A percentile compares a stretch with the other conserved stretches of the same genome.
Evolutionary conservation across 768 basidiomycete species (phyloP).

Genomic region (Polyporus arcularius): DNA sequence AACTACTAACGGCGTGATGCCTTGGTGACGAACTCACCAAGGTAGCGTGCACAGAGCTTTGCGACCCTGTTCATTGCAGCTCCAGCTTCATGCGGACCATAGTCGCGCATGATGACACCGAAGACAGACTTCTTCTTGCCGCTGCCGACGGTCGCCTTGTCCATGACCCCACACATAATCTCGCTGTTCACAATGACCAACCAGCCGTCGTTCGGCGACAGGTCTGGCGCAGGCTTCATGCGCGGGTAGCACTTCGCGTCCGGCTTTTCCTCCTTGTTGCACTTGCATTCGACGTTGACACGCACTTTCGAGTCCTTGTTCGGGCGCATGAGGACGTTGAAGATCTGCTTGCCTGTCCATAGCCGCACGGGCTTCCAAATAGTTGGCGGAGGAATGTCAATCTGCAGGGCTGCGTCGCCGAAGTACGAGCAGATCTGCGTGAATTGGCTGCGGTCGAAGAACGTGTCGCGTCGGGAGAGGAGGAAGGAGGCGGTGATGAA

Average conservation of each 20-base stretch:
- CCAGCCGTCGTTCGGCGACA: slow-evolving; percentile 97
- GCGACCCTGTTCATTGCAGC: slow-evolving; percentile 95
- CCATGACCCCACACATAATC: slow-evolving; percentile 99
- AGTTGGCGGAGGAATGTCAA: slow-evolving; percentile 93
- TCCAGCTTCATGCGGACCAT: slow-evolving; percentile 93
- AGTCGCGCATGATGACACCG: slow-evolving; percentile 95
- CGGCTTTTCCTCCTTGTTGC: slow-evolving; percentile 85
- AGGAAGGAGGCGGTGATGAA: slow-evolving; percentile 99
- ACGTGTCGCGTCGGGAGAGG: slow-evolving; percentile 88
- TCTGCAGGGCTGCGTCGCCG: slow-evolving; percentile 85
- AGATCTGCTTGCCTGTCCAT: slow-evolving; percentile 99
- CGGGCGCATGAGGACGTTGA: slow-evolving; percentile 94
- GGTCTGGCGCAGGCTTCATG: slow-evolving; percentile 70
- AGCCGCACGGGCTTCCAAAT: slow-evolving; percentile 91
- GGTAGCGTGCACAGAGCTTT: slow-evolving; percentile 92
- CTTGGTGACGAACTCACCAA: slow-evolving; percentile 53
- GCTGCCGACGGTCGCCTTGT: slow-evolving; percentile 95
- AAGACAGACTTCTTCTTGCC: slow-evolving; percentile 99
- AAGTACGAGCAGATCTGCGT: slow-evolving; percentile 96
- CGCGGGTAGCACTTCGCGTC: slow-evolving; percentile 62
- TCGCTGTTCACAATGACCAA: slow-evolving; percentile 96
- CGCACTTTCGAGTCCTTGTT: slow-evolving; percentile 79
- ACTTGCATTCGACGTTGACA: slow-evolving; percentile 96
- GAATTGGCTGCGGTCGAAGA: slow-evolving; percentile 93
- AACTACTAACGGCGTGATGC: not conserved